Percentiles rank a stretch among this genome's conserved stretches.
These are phyloP conservation scores for Peribolospora baueri DNA, from an alignment of 768 basidiomycete genomes.

Conservation along the genomic window DNA sequence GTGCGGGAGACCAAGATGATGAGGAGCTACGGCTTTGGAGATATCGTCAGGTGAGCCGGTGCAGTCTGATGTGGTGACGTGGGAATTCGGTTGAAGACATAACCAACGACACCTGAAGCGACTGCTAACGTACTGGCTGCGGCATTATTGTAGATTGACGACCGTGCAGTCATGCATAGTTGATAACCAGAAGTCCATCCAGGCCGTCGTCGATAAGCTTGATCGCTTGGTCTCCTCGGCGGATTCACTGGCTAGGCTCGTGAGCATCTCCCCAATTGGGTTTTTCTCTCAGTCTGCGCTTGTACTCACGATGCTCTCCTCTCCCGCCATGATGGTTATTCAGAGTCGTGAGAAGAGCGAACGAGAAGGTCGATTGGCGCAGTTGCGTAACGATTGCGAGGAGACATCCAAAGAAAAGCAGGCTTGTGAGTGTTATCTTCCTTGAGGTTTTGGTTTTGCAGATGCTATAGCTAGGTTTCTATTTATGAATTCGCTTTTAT, in stretches of 20 bases:
- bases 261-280: too few species aligned
- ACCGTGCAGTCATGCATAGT: neutral
- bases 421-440: neutral
- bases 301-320: too few species aligned
- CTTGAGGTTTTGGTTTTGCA: neutral
- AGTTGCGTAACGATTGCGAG: conserved; percentile 3
- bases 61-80: neutral
- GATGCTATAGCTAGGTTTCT: neutral
- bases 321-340: too few species aligned
- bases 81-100: neutral
- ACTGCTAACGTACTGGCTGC: too few species aligned
- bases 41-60: neutral
- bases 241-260: too few species aligned
- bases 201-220: too few species aligned
- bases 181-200: conserved; percentile 1
- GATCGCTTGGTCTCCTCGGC: too few species aligned
- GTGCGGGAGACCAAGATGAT: conserved; percentile 7
- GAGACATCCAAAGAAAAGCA: conserved; percentile 9
- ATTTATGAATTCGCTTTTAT: neutral
- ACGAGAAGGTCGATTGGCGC: conserved; percentile 2
- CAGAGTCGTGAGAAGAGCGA: conserved; percentile 2
- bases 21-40: neutral
- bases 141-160: too few species aligned
- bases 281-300: too few species aligned
- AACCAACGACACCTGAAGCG: too few species aligned